phyloP scores from a whole-genome alignment of 2,329 filamentous ascomycete species.

The Sarocladium kiliense region DNA sequence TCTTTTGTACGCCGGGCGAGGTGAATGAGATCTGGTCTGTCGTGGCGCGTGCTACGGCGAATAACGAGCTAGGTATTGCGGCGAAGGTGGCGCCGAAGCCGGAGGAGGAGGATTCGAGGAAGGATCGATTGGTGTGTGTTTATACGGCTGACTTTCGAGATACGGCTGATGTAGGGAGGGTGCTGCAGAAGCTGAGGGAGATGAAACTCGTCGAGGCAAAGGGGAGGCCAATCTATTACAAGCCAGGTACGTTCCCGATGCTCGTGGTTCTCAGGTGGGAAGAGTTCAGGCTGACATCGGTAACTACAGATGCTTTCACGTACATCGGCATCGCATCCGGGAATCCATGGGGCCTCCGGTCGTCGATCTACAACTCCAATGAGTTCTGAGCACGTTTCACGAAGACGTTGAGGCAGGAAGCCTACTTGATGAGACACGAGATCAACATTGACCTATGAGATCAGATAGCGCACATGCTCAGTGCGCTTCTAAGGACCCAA shows the following conservation, averaged over 20 bases:
- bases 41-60: slow-evolving; percentile 61
- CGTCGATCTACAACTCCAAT: slow-evolving; percentile 49
- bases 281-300: slow-evolving; percentile 11
- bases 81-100: slow-evolving; percentile 65
- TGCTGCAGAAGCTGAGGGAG: slow-evolving; percentile 57
- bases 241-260: slow-evolving; percentile 51
- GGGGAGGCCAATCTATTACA: slow-evolving; percentile 65
- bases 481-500: not conserved
- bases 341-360: slow-evolving; percentile 58
- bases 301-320: slow-evolving; percentile 56
- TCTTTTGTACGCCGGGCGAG: slow-evolving; percentile 52
- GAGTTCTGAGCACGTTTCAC: slow-evolving; percentile 19
- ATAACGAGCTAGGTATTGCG: slow-evolving; percentile 63
- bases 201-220: slow-evolving; percentile 51
- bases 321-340: slow-evolving; percentile 56
- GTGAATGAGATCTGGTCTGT: slow-evolving; percentile 61
- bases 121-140: slow-evolving; percentile 62
- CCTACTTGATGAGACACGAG: too few relatives aligned
- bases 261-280: not conserved
- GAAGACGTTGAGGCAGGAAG: not conserved
- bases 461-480: not conserved
- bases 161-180: slow-evolving; percentile 60
- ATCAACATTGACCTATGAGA: too few relatives aligned
- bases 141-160: slow-evolving; percentile 75
- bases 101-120: slow-evolving; percentile 30